Evolutionary conservation across 371 early-diverging fungal genomes (phyloP).

Genomic region (Mycotypha africana): DNA sequence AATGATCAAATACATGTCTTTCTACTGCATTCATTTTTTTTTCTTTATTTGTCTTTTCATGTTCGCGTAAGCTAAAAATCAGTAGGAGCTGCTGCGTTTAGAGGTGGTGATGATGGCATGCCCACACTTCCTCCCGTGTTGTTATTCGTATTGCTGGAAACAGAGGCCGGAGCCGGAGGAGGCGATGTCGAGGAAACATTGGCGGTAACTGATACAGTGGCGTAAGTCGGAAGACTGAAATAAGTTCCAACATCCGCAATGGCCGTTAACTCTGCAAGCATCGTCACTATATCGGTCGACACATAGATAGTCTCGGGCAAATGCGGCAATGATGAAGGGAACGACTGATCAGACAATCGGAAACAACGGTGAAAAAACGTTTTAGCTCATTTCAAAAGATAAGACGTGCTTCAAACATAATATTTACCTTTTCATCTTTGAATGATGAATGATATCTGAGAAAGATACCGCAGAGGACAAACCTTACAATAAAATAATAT

Average conservation of each 20-base stretch:
- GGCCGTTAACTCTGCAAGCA: slow-evolving; percentile 32
- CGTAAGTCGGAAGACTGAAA: slow-evolving; percentile 34
- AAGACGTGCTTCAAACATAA: not conserved
- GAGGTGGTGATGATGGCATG: too few species aligned
- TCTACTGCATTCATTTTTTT: too few species aligned
- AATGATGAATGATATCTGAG: slow-evolving; percentile 58
- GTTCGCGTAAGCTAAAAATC: too few species aligned
- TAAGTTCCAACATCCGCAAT: slow-evolving; percentile 42
- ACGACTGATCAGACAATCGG: slow-evolving; percentile 8
- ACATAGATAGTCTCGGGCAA: slow-evolving; percentile 34
- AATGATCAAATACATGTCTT: too few species aligned
- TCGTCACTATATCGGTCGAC: slow-evolving; percentile 29
- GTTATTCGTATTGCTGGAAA: not conserved
- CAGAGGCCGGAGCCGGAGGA: not conserved
- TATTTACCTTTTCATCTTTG: slow-evolving; percentile 55
- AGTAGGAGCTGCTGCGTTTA: too few species aligned
- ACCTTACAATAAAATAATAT: slow-evolving; percentile 80
- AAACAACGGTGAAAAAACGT: not conserved
- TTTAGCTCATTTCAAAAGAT: not conserved
- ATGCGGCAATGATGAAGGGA: slow-evolving; percentile 26
- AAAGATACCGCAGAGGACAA: slow-evolving; percentile 69
- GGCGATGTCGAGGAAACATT: not conserved
- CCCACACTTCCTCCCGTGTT: too few species aligned
- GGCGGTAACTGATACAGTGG: slow-evolving; percentile 1
- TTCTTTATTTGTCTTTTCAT: too few species aligned